Base-by-base conservation (phyloP, 2,329 filamentous ascomycete species). In the Lachnellula occidentalis region DNA sequence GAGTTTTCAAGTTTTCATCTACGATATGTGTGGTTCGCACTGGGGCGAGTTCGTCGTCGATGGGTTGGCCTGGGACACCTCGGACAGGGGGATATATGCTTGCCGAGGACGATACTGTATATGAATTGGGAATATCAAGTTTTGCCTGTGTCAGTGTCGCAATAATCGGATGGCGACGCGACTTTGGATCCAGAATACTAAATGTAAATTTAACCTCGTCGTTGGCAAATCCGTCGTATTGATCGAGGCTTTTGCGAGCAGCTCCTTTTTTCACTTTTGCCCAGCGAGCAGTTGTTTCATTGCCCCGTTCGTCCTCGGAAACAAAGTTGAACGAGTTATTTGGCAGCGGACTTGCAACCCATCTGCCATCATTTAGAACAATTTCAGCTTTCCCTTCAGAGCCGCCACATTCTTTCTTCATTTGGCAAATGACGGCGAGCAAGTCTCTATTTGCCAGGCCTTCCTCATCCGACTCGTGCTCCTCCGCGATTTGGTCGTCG, bases 141-240 rank as follows among this genome's bases (percentile, higher is more conserved):
- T 78, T 80, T 4, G 77, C 76, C 12, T 78, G 77, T 3, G 80
- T 85, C 45, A 92, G 75, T 2, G 78, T 82, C 1, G 86, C 88
- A 71, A 92, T 79, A 64, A 92, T 81, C 4, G 89, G 88, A 66
- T 92, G 88, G 12, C 85, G 81, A 34, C 86, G 77, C 8, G 80
- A 81, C 46, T 79, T 78, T 0, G 87, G 81, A 61, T 87, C 82
- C 63, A 92, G 84, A 58, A 90, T 82, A 72, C 86, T 90, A 67
- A 92, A 92, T 8, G 83, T 89, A 73, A 85, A 92, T 66, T 82
- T 83, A 54, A 71, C 73, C 46, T 81, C 79, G 41, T 61, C 46
- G 61, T 60, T 49, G 62, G 62, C 45, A 59, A 64, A 17, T 45
- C 62, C 65, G 24, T 69, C 64, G 50, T 60, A 55, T 9, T 53